These are phyloP conservation scores for Nematocida sp. DNA, from an alignment of 371 early-diverging fungal species.

Conservation along the genomic window DNA sequence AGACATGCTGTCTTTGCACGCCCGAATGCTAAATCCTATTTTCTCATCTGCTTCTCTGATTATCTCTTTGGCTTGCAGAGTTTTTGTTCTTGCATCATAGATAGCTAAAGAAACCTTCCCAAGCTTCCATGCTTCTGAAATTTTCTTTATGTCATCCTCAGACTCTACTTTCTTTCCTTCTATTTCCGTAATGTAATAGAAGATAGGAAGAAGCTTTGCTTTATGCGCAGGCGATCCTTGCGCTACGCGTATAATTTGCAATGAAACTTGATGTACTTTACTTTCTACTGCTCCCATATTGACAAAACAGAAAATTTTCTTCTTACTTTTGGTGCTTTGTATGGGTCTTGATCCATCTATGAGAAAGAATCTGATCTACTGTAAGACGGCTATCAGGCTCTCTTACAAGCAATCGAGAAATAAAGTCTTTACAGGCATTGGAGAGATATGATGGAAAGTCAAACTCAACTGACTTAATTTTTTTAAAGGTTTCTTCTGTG, in stretches of 20 bases:
- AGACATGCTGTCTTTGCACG: constrained; percentile 10
- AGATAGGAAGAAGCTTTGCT: constrained; percentile 54
- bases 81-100: constrained; percentile 55
- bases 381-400: constrained; percentile 73
- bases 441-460: constrained; percentile 76
- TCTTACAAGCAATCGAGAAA: constrained; percentile 73
- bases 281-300: constrained; percentile 33
- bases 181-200: constrained; percentile 55
- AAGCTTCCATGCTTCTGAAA: constrained; percentile 51
- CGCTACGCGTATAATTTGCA: constrained; percentile 61
- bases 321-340: constrained; percentile 3
- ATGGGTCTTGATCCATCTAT: constrained; percentile 72
- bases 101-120: constrained; percentile 34
- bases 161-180: constrained; percentile 34
- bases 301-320: constrained; percentile 32
- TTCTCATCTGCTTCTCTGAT: constrained; percentile 23
- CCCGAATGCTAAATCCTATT: constrained; percentile 59
- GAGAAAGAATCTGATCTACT: constrained; percentile 72
- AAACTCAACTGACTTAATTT: constrained; percentile 78
- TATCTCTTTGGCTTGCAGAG: constrained; percentile 24
- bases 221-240: constrained; percentile 42
- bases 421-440: constrained; percentile 79
- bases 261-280: not conserved
- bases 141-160: constrained; percentile 44
- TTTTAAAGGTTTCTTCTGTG: constrained; percentile 72